phyloP scores from a whole-genome alignment of 495 filamentous ascomycete species.

The Talaromyces liani region DNA sequence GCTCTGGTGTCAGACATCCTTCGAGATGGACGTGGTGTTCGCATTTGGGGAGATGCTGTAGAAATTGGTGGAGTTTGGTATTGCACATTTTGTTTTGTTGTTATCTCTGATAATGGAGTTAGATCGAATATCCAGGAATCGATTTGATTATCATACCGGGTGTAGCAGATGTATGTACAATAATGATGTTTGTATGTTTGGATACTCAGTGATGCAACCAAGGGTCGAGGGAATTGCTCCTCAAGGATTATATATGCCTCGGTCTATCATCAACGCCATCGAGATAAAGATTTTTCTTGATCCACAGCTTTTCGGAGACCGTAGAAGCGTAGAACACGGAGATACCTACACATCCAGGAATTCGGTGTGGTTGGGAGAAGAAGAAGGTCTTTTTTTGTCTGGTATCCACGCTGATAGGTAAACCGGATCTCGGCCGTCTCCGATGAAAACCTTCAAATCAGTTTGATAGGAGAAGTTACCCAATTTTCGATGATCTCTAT shows the following conservation, averaged over 20 bases:
- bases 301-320: background rate
- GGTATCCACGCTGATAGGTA: background rate
- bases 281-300: background rate
- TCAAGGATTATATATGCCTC: background rate
- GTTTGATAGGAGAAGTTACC: no score
- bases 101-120: background rate
- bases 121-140: background rate
- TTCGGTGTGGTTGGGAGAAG: background rate
- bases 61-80: slow-evolving; percentile 46
- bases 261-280: background rate
- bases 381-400: background rate
- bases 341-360: background rate
- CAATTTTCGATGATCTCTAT: no score
- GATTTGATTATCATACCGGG: background rate
- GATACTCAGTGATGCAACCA: background rate
- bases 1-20: slow-evolving; percentile 57
- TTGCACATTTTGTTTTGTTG: slow-evolving; percentile 2
- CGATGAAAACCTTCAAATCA: background rate
- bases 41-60: slow-evolving; percentile 64
- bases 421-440: slow-evolving; percentile 1
- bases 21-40: slow-evolving; percentile 78
- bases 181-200: background rate
- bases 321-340: background rate
- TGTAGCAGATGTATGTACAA: background rate
- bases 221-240: background rate